Evolutionary conservation across 139 green algal species (phyloP).

Genomic region (Tetraselmis chui): DNA sequence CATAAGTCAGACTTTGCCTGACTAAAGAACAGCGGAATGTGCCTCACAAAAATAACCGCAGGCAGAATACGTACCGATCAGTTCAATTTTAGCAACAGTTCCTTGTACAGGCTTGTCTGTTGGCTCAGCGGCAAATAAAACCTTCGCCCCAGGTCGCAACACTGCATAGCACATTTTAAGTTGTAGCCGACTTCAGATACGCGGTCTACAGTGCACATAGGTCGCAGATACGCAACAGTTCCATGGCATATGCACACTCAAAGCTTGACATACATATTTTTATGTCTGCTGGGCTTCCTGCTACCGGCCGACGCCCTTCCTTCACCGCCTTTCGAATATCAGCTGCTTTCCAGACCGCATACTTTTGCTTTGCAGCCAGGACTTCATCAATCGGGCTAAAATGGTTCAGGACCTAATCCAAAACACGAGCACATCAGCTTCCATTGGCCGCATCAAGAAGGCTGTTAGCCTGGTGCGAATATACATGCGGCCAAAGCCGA

Average conservation of each 20-base stretch:
- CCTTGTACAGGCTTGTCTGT: conserved; percentile 9
- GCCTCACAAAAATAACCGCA: background rate
- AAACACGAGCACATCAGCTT: too few relatives aligned
- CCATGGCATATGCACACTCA: too few relatives aligned
- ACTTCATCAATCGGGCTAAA: conserved; percentile 61
- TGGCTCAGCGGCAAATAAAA: conserved; percentile 21
- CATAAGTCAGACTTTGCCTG: conserved; percentile 5
- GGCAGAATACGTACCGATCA: background rate
- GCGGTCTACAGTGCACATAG: too few relatives aligned
- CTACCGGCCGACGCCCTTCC: conserved; percentile 57
- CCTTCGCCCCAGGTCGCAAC: conserved; percentile 21
- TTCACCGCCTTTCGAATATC: conserved; percentile 78
- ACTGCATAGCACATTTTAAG: conserved; percentile 1
- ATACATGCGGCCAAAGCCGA: too few relatives aligned
- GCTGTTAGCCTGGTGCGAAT: background rate
- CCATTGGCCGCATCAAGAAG: too few relatives aligned
- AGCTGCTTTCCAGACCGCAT: conserved; percentile 75
- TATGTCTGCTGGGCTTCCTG: conserved; percentile 18
- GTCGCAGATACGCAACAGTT: too few relatives aligned
- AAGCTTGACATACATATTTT: conserved; percentile 13
- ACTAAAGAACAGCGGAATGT: background rate
- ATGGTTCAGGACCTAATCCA: conserved; percentile 52
- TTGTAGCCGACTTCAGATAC: too few relatives aligned
- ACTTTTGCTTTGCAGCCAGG: conserved; percentile 69
- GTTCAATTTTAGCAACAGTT: conserved; percentile 33